Base-by-base conservation (phyloP, 805 yeast species). In the Wickerhamomyces silvicola region DNA sequence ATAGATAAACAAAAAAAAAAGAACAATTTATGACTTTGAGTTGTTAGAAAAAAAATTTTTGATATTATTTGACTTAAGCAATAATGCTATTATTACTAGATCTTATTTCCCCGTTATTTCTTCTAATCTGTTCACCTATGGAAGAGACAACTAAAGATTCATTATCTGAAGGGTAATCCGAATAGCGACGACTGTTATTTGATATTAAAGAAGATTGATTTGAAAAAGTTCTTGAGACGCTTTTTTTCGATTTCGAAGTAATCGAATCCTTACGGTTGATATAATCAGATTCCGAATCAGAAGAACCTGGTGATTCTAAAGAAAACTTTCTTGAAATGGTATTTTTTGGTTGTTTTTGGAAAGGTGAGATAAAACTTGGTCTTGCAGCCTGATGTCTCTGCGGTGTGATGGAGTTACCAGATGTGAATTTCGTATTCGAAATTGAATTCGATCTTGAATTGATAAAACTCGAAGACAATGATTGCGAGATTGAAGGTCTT, bases 401-500 rank as follows among this genome's bases (percentile, higher is more conserved):
- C 14, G 55, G 54, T 3, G 52, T 46, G 16, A 45, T 39, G 17
- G 45, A 24, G 18, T 37, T 36, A 7, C 40, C 43, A 23, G 38
- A 32, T 33, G 38, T 36, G 34, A 41, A 33, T 25, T 35, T 39
- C 9, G 39, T 32, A 18, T 19, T 15, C 9, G 30, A 26, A 24
- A 33, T 35, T 4, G 50, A 45, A n/a, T 32, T 32, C 11, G 43
- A 33, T 38, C 52, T 29, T 37, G 39, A 36, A 40, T 45, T 45
- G 37, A 52, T 30, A 38, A 53, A 46, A 4, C 59, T 43, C 22
- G 60, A 45, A 1, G 71, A 59, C 12, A 65, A 39, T 2, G 71
- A 59, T 27, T 67, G 64, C 1, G 69, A 50, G 10, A 70, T 54
- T 2, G 75, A 68, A 7, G 87, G 87, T 56, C 86, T 69, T 55